Evolutionary conservation across 495 filamentous ascomycete genomes (phyloP).

Genomic region (Neurospora sp.): DNA sequence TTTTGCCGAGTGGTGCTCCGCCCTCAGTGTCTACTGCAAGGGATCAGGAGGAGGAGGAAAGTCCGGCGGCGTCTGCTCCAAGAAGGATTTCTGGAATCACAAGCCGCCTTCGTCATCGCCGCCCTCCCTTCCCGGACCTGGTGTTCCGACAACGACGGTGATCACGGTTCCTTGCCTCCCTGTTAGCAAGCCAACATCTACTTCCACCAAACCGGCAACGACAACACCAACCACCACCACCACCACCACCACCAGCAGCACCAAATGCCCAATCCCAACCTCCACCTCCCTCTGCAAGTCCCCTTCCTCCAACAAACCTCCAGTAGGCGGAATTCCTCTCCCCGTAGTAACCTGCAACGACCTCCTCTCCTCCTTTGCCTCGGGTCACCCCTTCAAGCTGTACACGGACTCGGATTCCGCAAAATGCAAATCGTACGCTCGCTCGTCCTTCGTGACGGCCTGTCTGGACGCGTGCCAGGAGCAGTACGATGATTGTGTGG

Average conservation of each 20-base stretch:
- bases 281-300: constrained; percentile 33
- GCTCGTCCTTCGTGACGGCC: constrained; percentile 16
- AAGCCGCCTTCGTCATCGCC: constrained; percentile 23
- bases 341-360: constrained; percentile 44
- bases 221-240: constrained; percentile 2
- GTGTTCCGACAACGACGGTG: constrained; percentile 16
- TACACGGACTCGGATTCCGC: constrained; percentile 27
- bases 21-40: constrained; percentile 29
- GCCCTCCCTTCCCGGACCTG: neutral
- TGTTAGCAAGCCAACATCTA: constrained; percentile 15
- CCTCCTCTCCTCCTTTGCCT: constrained; percentile 2
- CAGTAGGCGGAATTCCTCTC: constrained; percentile 38
- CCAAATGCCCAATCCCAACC: constrained; percentile 29
- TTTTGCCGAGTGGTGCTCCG: constrained; percentile 33
- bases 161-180: constrained; percentile 21
- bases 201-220: constrained; percentile 9
- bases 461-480: constrained; percentile 40
- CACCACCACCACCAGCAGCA: constrained; percentile 9
- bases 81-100: constrained; percentile 21
- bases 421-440: constrained; percentile 29
- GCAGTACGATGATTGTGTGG: constrained; percentile 36
- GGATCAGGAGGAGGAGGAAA: constrained; percentile 3
- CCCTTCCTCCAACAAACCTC: constrained; percentile 7
- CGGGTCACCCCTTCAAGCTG: constrained; percentile 33
- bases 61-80: neutral